A percentile compares a stretch with the other conserved stretches of the same genome.
phyloP scores from a whole-genome alignment of 2,329 filamentous ascomycete species.

The Fusarium denticulatum region DNA sequence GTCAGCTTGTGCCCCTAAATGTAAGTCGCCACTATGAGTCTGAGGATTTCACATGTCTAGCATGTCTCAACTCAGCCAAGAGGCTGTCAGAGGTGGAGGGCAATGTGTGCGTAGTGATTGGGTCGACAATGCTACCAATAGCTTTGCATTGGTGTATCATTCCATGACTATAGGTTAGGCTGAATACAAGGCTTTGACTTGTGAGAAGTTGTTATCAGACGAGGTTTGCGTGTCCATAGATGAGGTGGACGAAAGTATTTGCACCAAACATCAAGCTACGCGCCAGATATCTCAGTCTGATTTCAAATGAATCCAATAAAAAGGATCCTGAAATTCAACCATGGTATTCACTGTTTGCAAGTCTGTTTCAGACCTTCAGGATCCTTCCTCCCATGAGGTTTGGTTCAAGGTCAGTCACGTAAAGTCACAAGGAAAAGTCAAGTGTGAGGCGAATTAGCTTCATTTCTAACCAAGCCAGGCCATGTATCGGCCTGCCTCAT shows the following conservation, averaged over 20 bases:
- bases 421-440: neutral
- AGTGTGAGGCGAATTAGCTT: slow-evolving; percentile 50
- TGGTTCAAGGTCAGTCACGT: neutral
- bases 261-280: neutral
- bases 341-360: neutral
- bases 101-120: neutral
- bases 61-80: neutral
- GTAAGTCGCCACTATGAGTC: slow-evolving; percentile 9
- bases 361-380: too few species aligned
- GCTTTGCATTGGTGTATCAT: neutral
- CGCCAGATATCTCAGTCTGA: neutral
- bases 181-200: neutral
- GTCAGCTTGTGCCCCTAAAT: slow-evolving; percentile 2
- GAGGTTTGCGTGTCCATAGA: neutral
- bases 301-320: neutral
- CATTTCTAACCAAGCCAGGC: slow-evolving; percentile 37
- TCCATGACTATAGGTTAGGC: neutral
- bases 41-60: neutral
- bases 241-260: neutral
- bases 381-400: neutral
- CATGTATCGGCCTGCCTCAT: slow-evolving; percentile 19
- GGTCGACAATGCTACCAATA: neutral
- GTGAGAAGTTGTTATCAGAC: neutral
- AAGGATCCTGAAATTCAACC: neutral
- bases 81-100: neutral